phyloP scores from a whole-genome alignment of 208 protist genomes.

The Crithidia brevicula region DNA sequence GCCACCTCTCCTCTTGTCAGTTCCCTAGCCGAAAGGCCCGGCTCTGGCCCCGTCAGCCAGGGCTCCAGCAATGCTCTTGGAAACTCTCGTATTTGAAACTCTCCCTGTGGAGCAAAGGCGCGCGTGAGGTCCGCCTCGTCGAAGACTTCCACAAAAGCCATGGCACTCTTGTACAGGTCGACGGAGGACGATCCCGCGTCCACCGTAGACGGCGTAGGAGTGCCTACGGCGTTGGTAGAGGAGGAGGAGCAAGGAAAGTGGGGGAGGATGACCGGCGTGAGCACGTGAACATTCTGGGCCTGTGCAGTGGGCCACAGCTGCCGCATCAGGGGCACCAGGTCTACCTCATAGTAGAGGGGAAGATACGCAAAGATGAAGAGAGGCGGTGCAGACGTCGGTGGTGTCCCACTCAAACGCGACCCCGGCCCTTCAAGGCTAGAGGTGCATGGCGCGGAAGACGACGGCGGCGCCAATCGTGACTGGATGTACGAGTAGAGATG shows the following conservation, averaged over 20 bases:
- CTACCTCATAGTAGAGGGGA: constrained; percentile 80
- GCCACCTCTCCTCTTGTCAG: not conserved
- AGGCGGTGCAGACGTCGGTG: constrained; percentile 5
- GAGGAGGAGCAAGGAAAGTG: no score
- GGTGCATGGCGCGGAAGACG: not conserved
- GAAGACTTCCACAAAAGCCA: constrained; percentile 73
- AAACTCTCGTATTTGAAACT: constrained; percentile 55
- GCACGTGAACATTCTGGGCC: constrained; percentile 20
- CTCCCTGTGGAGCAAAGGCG: constrained; percentile 45
- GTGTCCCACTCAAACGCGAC: no score
- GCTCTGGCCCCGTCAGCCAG: constrained; percentile 26
- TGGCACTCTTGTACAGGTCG: constrained; percentile 35
- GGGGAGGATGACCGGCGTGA: constrained; percentile 44
- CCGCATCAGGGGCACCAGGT: constrained; percentile 60
- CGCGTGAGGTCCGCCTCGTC: constrained; percentile 46
- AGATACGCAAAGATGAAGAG: constrained; percentile 69
- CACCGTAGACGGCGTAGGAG: no score
- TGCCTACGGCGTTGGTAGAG: not conserved
- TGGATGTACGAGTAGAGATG: constrained; percentile 48
- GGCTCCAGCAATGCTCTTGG: constrained; percentile 24
- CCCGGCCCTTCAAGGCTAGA: no score
- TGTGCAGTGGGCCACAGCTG: constrained; percentile 43
- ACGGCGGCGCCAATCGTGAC: not conserved
- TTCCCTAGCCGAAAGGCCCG: not conserved
- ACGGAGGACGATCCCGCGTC: no score